These are phyloP conservation scores for Nakaseomyces uthaithaninus DNA, from an alignment of 1,139 yeast species.

Conservation along the genomic window DNA sequence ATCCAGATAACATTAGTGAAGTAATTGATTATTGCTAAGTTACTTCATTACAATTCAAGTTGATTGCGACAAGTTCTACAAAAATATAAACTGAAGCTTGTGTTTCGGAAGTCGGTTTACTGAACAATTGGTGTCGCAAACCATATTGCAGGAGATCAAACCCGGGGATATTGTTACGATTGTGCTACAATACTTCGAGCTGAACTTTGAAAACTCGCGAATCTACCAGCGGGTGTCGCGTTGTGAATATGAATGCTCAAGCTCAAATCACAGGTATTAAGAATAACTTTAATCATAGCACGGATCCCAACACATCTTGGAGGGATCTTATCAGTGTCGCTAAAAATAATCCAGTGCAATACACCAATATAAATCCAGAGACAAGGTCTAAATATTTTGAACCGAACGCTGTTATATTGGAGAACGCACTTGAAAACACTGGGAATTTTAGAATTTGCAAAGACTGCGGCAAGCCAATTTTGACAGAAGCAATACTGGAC, in stretches of 20 bases:
- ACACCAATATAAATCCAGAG: constrained; percentile 14
- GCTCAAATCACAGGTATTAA: constrained; percentile 21
- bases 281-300: constrained; percentile 13
- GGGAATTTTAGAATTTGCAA: constrained; percentile 57
- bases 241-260: constrained; percentile 7
- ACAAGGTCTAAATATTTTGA: constrained; percentile 19
- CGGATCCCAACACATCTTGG: constrained; percentile 18
- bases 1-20: too few species aligned
- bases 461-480: constrained; percentile 55
- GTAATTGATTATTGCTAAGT: too few species aligned
- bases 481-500: constrained; percentile 25
- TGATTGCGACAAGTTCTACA: too few species aligned
- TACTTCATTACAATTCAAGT: too few species aligned
- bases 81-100: too few species aligned
- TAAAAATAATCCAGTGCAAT: constrained; percentile 17
- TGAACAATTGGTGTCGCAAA: too few species aligned
- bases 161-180: too few species aligned
- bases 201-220: neutral
- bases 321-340: constrained; percentile 20
- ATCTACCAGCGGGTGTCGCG: neutral
- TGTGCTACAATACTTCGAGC: too few species aligned
- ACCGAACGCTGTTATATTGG: constrained; percentile 26
- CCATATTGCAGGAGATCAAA: too few species aligned
- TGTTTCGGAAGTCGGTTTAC: too few species aligned
- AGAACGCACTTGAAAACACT: constrained; percentile 38